phyloP scores from a whole-genome alignment of 805 yeast genomes.

The Cyberlindnera americana region DNA sequence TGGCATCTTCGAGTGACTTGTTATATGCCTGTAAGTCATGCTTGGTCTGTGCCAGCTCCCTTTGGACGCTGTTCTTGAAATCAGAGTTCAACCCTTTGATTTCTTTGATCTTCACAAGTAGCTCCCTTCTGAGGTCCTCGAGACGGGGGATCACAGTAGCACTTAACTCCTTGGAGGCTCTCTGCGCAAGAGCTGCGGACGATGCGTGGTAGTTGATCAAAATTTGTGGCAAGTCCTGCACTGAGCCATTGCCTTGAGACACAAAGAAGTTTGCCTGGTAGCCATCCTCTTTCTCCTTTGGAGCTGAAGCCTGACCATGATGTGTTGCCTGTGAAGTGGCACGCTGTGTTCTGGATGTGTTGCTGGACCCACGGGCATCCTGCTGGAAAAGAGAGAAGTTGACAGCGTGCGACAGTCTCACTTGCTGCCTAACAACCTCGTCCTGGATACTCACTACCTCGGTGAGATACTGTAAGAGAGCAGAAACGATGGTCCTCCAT shows the following conservation, averaged over 20 bases:
- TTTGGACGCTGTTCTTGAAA: constrained; percentile 70
- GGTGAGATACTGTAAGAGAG: constrained; percentile 68
- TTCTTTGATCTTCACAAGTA: constrained; percentile 81
- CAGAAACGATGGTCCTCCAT: constrained; percentile 78
- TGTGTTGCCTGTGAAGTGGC: constrained; percentile 8
- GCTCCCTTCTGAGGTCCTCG: constrained; percentile 68
- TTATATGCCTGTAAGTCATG: constrained; percentile 48
- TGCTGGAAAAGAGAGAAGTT: constrained; percentile 35
- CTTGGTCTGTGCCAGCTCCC: constrained; percentile 67
- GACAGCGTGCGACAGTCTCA: constrained; percentile 77
- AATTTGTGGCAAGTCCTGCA: constrained; percentile 76
- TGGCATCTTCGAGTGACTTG: constrained; percentile 64
- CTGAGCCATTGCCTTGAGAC: constrained; percentile 74
- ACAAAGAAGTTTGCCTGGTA: constrained; percentile 48
- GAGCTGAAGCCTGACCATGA: constrained; percentile 30
- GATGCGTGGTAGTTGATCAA: constrained; percentile 63
- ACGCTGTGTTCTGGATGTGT: constrained; percentile 1
- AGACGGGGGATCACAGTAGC: constrained; percentile 61
- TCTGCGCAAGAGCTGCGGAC: constrained; percentile 54
- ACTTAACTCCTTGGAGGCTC: constrained; percentile 57
- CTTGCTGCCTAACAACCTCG: constrained; percentile 79
- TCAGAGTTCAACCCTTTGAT: constrained; percentile 79
- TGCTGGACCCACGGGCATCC: background rate
- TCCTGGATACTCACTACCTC: constrained; percentile 86
- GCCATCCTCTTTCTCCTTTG: constrained; percentile 14